Evolutionary conservation across 768 basidiomycete genomes (phyloP).

Genomic region (Neoboletus subvelutipes): DNA sequence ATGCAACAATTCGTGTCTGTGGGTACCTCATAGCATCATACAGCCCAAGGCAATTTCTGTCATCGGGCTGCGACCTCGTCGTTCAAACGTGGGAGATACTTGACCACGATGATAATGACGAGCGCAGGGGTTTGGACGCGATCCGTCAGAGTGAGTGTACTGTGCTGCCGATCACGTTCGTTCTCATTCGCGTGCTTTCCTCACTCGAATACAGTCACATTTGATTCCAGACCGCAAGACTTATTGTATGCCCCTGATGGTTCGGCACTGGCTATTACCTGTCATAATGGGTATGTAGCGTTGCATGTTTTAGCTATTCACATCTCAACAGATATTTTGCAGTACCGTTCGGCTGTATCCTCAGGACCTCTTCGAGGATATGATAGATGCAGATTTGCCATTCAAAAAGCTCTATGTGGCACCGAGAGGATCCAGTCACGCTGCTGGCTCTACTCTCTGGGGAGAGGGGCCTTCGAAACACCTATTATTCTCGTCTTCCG

Average conservation of each 20-base stretch:
- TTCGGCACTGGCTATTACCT: conserved; percentile 39
- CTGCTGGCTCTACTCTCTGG: conserved; percentile 53
- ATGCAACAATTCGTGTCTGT: neutral
- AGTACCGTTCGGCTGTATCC: conserved; percentile 26
- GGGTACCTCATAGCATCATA: conserved; percentile 4
- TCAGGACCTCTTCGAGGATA: conserved; percentile 25
- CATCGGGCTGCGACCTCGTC: conserved; percentile 46
- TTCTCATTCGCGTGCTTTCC: conserved; percentile 4
- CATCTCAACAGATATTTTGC: neutral
- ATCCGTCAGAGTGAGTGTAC: conserved; percentile 19
- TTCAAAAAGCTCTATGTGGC: conserved; percentile 16
- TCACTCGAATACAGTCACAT: conserved; percentile 17
- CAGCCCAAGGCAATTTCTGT: conserved; percentile 43
- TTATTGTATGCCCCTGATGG: conserved; percentile 45
- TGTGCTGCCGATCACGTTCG: neutral
- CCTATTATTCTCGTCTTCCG: conserved; percentile 56
- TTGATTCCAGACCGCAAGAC: conserved; percentile 39
- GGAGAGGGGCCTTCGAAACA: conserved; percentile 41
- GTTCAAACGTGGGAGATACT: conserved; percentile 44
- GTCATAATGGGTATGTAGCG: conserved; percentile 28
- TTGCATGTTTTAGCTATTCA: neutral
- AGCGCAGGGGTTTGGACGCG: conserved; percentile 8
- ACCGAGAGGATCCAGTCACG: conserved; percentile 22
- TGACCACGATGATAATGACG: conserved; percentile 19
- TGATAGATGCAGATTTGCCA: conserved; percentile 13